These are phyloP conservation scores for Ascochyta pisi DNA, from an alignment of 2,329 filamentous ascomycete species.

Conservation along the genomic window DNA sequence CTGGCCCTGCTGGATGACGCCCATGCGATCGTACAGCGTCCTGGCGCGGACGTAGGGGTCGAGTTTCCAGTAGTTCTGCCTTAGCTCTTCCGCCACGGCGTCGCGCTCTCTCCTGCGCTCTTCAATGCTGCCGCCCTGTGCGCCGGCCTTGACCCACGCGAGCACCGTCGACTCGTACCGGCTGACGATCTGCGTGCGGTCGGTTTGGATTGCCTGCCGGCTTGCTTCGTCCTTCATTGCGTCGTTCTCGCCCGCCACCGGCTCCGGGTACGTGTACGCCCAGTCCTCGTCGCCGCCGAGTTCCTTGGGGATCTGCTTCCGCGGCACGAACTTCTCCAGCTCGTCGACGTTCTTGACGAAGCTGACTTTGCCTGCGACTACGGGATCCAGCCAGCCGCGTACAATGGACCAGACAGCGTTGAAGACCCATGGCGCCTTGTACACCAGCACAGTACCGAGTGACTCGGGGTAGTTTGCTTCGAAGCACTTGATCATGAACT, in stretches of 20 bases:
- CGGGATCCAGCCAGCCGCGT: constrained; percentile 93
- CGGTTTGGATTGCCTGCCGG: constrained; percentile 67
- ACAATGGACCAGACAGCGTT: constrained; percentile 98
- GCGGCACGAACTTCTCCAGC: constrained; percentile 76
- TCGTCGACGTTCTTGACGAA: constrained; percentile 86
- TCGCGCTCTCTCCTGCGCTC: constrained; percentile 65
- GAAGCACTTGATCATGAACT: constrained; percentile 99
- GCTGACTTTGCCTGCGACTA: constrained; percentile 91
- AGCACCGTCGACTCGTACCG: constrained; percentile 77
- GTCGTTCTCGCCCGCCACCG: constrained; percentile 76
- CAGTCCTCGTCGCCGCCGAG: constrained; percentile 87
- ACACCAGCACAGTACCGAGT: constrained; percentile 86
- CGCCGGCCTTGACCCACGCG: constrained; percentile 71
- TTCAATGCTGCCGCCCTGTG: constrained; percentile 46
- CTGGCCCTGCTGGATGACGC: constrained; percentile 71
- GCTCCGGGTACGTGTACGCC: constrained; percentile 83
- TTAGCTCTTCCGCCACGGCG: constrained; percentile 67
- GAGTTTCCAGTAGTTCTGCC: constrained; percentile 82
- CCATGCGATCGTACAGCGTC: constrained; percentile 82
- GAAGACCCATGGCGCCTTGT: constrained; percentile 97
- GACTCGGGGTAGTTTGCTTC: constrained; percentile 98
- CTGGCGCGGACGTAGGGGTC: constrained; percentile 87
- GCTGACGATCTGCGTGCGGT: constrained; percentile 70
- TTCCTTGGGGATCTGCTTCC: constrained; percentile 76
- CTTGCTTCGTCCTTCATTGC: constrained; percentile 69